Evolutionary conservation across 495 filamentous ascomycete species (phyloP).

Genomic region (Hyaloscypha bicolor): DNA sequence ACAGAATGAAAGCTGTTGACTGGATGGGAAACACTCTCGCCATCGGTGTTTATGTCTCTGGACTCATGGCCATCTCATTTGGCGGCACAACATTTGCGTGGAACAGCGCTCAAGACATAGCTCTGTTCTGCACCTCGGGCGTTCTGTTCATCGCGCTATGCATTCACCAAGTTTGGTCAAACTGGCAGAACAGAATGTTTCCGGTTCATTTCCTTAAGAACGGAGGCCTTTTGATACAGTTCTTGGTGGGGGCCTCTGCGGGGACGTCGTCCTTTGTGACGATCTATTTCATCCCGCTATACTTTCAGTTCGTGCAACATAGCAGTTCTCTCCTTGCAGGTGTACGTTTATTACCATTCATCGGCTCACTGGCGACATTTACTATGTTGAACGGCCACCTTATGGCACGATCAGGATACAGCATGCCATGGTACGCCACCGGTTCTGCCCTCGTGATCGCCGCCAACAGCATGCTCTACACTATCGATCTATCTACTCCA

Average conservation of each 20-base stretch:
- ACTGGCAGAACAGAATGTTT: constrained; percentile 44
- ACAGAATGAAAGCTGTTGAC: constrained; percentile 45
- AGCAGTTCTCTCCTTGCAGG: constrained; percentile 49
- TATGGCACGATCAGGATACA: constrained; percentile 54
- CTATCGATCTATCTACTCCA: constrained; percentile 3
- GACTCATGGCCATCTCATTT: constrained; percentile 54
- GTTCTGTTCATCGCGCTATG: background rate
- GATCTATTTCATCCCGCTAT: constrained; percentile 45
- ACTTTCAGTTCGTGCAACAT: constrained; percentile 56
- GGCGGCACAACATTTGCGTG: constrained; percentile 56
- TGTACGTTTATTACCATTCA: constrained; percentile 58
- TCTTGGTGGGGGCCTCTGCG: constrained; percentile 36
- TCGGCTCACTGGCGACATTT: constrained; percentile 47
- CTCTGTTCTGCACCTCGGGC: constrained; percentile 23
- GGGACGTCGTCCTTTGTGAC: constrained; percentile 19
- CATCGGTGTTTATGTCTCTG: constrained; percentile 40
- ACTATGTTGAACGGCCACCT: constrained; percentile 49
- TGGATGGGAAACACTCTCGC: constrained; percentile 46
- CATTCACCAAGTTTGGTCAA: background rate
- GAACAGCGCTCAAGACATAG: constrained; percentile 51
- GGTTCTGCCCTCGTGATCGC: constrained; percentile 47
- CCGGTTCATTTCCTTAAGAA: constrained; percentile 49
- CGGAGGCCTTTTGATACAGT: constrained; percentile 44
- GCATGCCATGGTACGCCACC: constrained; percentile 55
- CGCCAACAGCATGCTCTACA: constrained; percentile 41